phyloP scores from a whole-genome alignment of 345 rosid genomes.

The Balakata baccata region DNA sequence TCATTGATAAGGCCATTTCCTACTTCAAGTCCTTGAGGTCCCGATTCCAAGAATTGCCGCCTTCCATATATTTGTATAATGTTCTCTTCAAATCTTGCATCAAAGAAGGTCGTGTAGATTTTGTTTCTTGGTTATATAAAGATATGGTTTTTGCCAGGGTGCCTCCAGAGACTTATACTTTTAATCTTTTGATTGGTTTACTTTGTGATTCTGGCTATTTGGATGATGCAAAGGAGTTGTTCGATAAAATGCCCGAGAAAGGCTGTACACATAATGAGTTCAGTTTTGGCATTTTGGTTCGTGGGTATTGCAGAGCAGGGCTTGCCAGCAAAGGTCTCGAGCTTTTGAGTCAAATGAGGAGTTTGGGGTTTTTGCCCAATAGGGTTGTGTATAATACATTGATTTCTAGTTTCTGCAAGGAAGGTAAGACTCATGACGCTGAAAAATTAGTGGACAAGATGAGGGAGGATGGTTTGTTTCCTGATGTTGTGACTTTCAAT shows the following conservation, averaged over 20 bases:
- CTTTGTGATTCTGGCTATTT: slow-evolving; percentile 65
- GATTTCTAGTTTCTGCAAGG: slow-evolving; percentile 73
- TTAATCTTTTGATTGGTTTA: slow-evolving; percentile 61
- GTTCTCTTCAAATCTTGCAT: slow-evolving; percentile 51
- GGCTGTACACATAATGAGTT: slow-evolving; percentile 78
- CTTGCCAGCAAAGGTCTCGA: slow-evolving; percentile 50
- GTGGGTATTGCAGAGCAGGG: slow-evolving; percentile 79
- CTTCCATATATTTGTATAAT: slow-evolving; percentile 58
- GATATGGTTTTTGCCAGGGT: slow-evolving; percentile 66
- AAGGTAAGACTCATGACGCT: slow-evolving; percentile 73
- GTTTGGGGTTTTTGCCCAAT: slow-evolving; percentile 50
- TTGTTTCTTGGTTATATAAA: slow-evolving; percentile 65
- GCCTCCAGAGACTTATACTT: slow-evolving; percentile 72
- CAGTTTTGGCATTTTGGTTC: slow-evolving; percentile 76
- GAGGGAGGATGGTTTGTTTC: slow-evolving; percentile 68
- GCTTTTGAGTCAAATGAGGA: slow-evolving; percentile 54
- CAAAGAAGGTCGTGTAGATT: slow-evolving; percentile 41
- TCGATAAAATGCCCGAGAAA: slow-evolving; percentile 80
- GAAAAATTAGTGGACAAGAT: slow-evolving; percentile 76
- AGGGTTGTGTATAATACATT: slow-evolving; percentile 74
- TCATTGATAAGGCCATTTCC: slow-evolving; percentile 47
- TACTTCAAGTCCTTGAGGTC: slow-evolving; percentile 55
- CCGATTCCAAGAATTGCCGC: slow-evolving; percentile 45
- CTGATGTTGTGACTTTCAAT: slow-evolving; percentile 81
- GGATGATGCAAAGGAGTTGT: slow-evolving; percentile 66